Evolutionary conservation across 352 stramenopile species (phyloP), one percentile per base, ranked within the genome.

Genomic region (Sclerospora graminicola): DNA sequence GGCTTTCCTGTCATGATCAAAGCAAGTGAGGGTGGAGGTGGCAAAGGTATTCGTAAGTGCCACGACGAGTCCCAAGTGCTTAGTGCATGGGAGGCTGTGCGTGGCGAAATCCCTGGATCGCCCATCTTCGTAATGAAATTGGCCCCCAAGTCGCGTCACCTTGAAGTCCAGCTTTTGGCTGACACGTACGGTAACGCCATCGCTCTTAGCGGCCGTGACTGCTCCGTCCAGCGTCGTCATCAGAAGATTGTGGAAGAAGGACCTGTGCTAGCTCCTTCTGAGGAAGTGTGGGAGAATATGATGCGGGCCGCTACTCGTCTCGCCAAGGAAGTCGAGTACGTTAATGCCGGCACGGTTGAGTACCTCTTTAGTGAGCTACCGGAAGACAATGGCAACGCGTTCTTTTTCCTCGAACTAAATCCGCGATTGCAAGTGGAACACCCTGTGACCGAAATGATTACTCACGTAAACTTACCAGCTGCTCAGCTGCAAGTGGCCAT

Each of bases 161-260:
- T 99, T 29, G 96, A 99, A 68, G 96, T 99, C 28, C 97, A 99
- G 73, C 66, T 99, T 13, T 67, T 99, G 26, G 95, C 95, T 0
- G 97, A 99, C 66, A 84, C 97, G 39, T 99, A 99, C 62, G 96
- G 96, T 36, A 90, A 98, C 54, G 96, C 95, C 24, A 97, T 99
- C 55, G 95, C 97, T 8, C 76, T 99, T 13, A 98, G 96, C 62
- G 96, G 96, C 10, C 88, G 97, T 51, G 97, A 99, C 81, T 99
- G 97, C 74, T 99, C 93, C 18, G 95, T 99, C 15, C 96, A 99
- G 72, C 79, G 97, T 53, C 83, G 97, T 26, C 96, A 99, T 71
- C 97, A 99, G 76, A 99, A 99, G 79, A 99, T 99, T 56, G 97
- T 99, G 45, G 96, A 99, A 75, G 97, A 99, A 79, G 97, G 78